phyloP scores from a whole-genome alignment of 805 yeast species.

The Wickerhamomyces sydowiorum region DNA sequence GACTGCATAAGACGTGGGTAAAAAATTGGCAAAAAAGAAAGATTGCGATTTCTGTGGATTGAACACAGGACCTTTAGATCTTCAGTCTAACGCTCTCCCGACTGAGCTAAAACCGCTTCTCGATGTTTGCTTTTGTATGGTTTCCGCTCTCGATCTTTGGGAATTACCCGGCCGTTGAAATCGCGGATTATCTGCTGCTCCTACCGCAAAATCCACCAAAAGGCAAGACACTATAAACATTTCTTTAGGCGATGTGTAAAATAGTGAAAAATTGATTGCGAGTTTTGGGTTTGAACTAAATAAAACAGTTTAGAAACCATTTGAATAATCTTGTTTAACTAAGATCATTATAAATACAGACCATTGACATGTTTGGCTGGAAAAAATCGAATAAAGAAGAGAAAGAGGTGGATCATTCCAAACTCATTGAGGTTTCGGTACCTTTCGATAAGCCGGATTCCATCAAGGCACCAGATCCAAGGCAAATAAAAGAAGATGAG shows the following conservation, averaged over 20 bases:
- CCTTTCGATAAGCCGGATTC: constrained; percentile 56
- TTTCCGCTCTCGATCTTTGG: no score
- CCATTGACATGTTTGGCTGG: neutral
- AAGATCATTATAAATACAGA: neutral
- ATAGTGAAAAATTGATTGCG: no score
- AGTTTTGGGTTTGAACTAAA: no score
- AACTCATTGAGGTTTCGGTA: constrained; percentile 24
- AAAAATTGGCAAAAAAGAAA: neutral
- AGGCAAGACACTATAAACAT: no score
- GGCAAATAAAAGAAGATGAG: constrained; percentile 45
- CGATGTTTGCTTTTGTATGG: neutral
- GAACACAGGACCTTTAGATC: constrained; percentile 1
- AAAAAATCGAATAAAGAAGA: constrained; percentile 1
- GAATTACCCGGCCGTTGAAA: no score
- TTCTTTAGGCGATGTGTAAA: no score
- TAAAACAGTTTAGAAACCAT: no score
- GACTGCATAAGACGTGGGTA: no score
- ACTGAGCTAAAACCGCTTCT: constrained; percentile 1
- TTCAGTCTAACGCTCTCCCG: constrained; percentile 1
- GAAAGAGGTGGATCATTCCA: constrained; percentile 11
- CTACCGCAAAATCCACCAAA: neutral
- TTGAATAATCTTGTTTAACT: no score
- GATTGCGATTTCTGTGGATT: neutral
- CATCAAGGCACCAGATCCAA: constrained; percentile 42
- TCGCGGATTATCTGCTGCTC: neutral